Evolutionary conservation across 192 early-diverging fungal species (phyloP).

Genomic region (Phycomyces blakesleeanus): DNA sequence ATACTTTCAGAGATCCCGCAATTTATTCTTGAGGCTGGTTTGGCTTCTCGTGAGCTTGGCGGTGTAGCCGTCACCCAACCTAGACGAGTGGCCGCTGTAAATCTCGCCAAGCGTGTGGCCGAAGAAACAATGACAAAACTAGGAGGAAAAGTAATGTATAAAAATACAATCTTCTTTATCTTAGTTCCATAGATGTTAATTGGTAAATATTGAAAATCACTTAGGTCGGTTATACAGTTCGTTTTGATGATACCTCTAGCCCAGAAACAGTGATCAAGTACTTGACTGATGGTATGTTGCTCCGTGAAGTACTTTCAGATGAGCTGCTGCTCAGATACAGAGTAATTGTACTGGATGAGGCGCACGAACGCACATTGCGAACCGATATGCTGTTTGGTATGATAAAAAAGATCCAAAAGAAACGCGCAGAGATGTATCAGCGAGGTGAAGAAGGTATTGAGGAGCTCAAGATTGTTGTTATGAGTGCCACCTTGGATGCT

Average conservation of each 20-base stretch:
- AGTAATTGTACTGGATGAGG: conserved; percentile 92
- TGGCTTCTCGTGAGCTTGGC: conserved; percentile 50
- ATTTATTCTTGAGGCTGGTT: conserved; percentile 72
- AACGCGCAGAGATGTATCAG: conserved; percentile 46
- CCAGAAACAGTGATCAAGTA: conserved; percentile 82
- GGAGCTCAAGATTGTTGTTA: conserved; percentile 89
- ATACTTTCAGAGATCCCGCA: conserved; percentile 79
- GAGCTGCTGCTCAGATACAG: conserved; percentile 71
- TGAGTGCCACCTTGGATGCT: conserved; percentile 95
- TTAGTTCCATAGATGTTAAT: neutral
- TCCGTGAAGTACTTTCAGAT: conserved; percentile 88
- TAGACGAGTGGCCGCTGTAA: conserved; percentile 80
- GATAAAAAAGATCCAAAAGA: conserved; percentile 82
- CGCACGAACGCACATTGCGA: conserved; percentile 95
- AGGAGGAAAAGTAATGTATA: conserved; percentile 42
- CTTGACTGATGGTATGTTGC: conserved; percentile 94
- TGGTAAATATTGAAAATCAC: neutral
- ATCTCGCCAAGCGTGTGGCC: conserved; percentile 72
- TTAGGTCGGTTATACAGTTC: conserved; percentile 90
- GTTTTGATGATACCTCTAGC: conserved; percentile 92
- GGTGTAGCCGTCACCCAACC: conserved; percentile 83
- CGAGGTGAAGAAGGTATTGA: conserved; percentile 35
- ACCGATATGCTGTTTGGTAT: conserved; percentile 97
- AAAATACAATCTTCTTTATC: neutral
- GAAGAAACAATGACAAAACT: conserved; percentile 72